Evolutionary conservation across 2,329 filamentous ascomycete species (phyloP), one percentile per base, ranked within the genome.

Genomic region (Tolypocladium cylindrosporum): DNA sequence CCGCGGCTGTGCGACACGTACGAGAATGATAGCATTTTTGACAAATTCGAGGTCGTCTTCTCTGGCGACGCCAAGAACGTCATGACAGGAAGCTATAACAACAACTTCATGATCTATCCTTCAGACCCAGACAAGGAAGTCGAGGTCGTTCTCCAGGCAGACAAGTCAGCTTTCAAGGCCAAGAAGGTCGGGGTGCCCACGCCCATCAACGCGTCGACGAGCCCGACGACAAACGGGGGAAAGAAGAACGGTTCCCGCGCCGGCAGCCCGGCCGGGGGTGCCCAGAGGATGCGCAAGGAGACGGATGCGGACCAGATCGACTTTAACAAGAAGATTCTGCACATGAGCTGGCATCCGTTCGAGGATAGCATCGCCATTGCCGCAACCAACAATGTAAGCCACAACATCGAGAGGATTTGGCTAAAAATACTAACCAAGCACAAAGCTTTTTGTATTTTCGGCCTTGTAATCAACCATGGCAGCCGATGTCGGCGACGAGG

Each of bases 91-190:
- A 97, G 91, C 71, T 99, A 99, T 80, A 99, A 99, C 82, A 99
- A 99, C 79, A 99, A 99, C 78, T 97, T 99, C 80, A 99, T 99
- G 94, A 99, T 99, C 70, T 99, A 97, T 73, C 94, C 94, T 5
- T 94, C 92, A 34, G 93, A 97, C 68, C 90, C 92, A 8, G 90
- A 93, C 64, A 95, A 95, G 77, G 94, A 99, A 71, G 93, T 93
- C 3, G 94, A 99, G 74, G 92, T 99, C 54, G 94, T 99, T 53
- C 79, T 99, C 58, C 94, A 99, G 74, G 94, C 94, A 43, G 94
- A 99, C 73, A 99, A 99, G 79, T 96, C 91, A 58, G 94, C 94
- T 13, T 99, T 99, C 85, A 99, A 99, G 78, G 94, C 94, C 41
- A 99, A 99, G 86, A 99, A 97, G 80, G 93, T 99, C 63, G 94